phyloP scores from a whole-genome alignment of 2,329 filamentous ascomycete genomes.

The Scolecobasidium constrictum region DNA sequence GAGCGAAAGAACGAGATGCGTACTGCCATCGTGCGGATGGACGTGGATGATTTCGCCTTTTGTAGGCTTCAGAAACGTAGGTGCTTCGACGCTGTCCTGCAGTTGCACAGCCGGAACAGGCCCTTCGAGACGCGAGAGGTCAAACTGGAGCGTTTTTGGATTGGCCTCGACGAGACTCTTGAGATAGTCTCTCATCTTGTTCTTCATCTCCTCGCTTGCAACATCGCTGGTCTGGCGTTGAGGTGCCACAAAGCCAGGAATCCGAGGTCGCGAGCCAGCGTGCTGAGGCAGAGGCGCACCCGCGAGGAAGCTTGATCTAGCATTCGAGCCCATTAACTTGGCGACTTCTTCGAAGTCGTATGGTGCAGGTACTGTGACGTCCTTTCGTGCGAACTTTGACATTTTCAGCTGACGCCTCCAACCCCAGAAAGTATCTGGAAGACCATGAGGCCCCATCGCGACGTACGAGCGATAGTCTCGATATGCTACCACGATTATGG shows the following conservation, averaged over 20 bases:
- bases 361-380: neutral
- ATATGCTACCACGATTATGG: neutral
- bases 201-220: neutral
- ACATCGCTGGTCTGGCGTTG: constrained; percentile 1
- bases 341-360: neutral
- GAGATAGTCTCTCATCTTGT: neutral
- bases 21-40: constrained; percentile 4
- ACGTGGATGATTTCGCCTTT: constrained; percentile 3
- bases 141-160: neutral
- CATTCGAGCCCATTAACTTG: neutral
- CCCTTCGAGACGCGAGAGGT: constrained; percentile 3
- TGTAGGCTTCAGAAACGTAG: neutral
- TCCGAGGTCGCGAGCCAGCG: neutral
- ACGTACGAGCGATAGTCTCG: constrained; percentile 1
- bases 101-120: constrained; percentile 1
- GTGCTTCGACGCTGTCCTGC: neutral
- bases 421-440: constrained; percentile 2
- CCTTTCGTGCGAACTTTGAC: constrained; percentile 1
- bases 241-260: constrained; percentile 3
- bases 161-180: neutral
- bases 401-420: neutral
- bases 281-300: neutral
- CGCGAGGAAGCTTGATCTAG: neutral
- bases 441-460: constrained; percentile 1
- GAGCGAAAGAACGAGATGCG: constrained; percentile 1